Percentiles rank a stretch among this genome's conserved stretches.
phyloP scores from a whole-genome alignment of 2,329 filamentous ascomycete species.

The Dichotomopilus funicola region DNA sequence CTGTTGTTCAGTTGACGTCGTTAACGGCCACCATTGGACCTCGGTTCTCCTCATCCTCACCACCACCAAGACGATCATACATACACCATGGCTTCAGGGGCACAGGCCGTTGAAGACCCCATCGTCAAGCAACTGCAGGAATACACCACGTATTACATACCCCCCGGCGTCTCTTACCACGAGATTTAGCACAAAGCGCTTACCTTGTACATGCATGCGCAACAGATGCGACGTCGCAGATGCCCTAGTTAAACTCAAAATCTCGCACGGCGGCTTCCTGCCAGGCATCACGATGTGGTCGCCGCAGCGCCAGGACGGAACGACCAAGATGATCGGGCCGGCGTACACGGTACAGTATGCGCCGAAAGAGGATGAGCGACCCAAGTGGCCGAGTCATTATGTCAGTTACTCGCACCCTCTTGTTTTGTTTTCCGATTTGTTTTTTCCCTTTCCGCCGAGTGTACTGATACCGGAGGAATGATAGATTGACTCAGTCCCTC shows the following conservation, averaged over 20 bases:
- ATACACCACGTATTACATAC: slow-evolving; percentile 29
- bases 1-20: too few relatives aligned
- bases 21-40: background rate
- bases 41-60: slow-evolving; percentile 4
- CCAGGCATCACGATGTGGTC: slow-evolving; percentile 49
- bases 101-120: slow-evolving; percentile 23
- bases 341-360: slow-evolving; percentile 50
- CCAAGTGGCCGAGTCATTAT: slow-evolving; percentile 42
- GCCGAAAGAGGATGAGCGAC: slow-evolving; percentile 38
- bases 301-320: slow-evolving; percentile 42
- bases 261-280: slow-evolving; percentile 46
- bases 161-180: background rate
- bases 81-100: slow-evolving; percentile 9
- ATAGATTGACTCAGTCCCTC: slow-evolving; percentile 44
- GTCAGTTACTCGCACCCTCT: slow-evolving; percentile 24
- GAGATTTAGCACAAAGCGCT: background rate
- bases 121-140: slow-evolving; percentile 30
- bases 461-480: background rate
- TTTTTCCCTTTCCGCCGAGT: too few relatives aligned
- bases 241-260: slow-evolving; percentile 44
- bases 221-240: slow-evolving; percentile 45
- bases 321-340: slow-evolving; percentile 47
- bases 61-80: background rate
- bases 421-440: background rate
- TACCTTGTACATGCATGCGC: background rate